Conservation (phyloP, 1,284 basidiomycete species). For the Psilocybe mexicana region DNA sequence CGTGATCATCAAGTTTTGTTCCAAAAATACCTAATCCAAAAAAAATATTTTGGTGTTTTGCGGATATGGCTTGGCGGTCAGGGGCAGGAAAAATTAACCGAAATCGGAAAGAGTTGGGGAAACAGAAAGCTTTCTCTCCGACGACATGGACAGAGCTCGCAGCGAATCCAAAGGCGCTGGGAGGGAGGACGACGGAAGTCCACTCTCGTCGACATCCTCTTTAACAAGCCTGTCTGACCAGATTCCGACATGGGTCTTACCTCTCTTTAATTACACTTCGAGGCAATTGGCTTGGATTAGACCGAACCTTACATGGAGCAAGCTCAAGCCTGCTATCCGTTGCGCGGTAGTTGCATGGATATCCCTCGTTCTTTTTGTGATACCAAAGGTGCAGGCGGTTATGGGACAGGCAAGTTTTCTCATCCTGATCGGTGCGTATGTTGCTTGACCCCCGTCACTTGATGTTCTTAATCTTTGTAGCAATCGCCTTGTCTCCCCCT, state of each 20-base stretch:
- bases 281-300: constrained; percentile 53
- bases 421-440: constrained; percentile 61
- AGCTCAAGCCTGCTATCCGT: constrained; percentile 66
- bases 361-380: constrained; percentile 62
- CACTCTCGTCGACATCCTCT: neutral
- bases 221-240: neutral
- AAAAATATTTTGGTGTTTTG: too few relatives aligned
- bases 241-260: constrained; percentile 7
- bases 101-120: too few relatives aligned
- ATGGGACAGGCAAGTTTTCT: constrained; percentile 72
- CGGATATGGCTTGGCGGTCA: too few relatives aligned
- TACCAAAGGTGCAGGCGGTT: constrained; percentile 47
- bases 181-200: too few relatives aligned
- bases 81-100: too few relatives aligned
- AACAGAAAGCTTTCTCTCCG: too few relatives aligned
- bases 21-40: too few relatives aligned
- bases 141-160: too few relatives aligned
- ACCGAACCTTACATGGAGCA: constrained; percentile 57
- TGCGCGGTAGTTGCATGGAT: constrained; percentile 68
- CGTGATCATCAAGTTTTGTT: too few relatives aligned
- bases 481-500: constrained; percentile 68
- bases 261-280: neutral
- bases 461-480: constrained; percentile 32
- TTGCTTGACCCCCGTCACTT: neutral
- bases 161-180: too few relatives aligned